Evolutionary conservation across 352 stramenopile genomes (phyloP), one percentile per base, ranked within the genome.

Genomic region (Blastocystis sp.): DNA sequence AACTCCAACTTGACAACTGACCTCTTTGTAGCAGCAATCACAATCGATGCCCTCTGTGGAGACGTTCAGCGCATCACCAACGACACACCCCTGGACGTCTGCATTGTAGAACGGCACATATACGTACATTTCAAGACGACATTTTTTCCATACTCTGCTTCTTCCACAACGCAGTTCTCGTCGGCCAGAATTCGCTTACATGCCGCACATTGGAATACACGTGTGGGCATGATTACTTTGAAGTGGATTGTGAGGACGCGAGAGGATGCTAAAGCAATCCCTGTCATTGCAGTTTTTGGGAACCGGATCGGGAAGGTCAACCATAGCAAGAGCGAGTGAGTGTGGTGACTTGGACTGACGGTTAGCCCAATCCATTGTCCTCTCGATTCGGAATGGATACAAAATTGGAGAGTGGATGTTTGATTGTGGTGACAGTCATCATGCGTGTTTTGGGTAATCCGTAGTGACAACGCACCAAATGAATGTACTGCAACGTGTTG

Each of bases 391-490:
- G 14, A 63, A 64, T 27, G 46, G 46, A 27, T 48, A 63, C 3
- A 16, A 38, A 65, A 49, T 32, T 29, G 27, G 27, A 46, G n/a
- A 81, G n/a, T 81, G 69, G 69, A 21, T 81, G 36, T 81, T 81
- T 81, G 69, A 81, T 36, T 81, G 69, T 44, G 69, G 69, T 27
- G 69, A 81, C 4, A 7, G 69, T 81, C n/a, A 18, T 2, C 1
- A 11, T 8, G 18, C 9, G 16, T 21, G 9, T 1, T 32, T 51
- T 42, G 3, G 8, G 2, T 81, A 24, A 81, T 34, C 21, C 24
- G 4, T 81, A 81, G 69, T 46, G 8, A 61, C 69, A 63, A 59
- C 49, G 18, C 69, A 65, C 14, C 69, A 81, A 40, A 81, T 81
- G 49, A 63, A 48, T 16, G 7, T 11, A 4, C 27, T 65, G 18